A percentile compares a stretch with the other conserved stretches of the same genome.
These are phyloP conservation scores for Candida sithepensis DNA, from an alignment of 805 yeast genomes.

Conservation along the genomic window DNA sequence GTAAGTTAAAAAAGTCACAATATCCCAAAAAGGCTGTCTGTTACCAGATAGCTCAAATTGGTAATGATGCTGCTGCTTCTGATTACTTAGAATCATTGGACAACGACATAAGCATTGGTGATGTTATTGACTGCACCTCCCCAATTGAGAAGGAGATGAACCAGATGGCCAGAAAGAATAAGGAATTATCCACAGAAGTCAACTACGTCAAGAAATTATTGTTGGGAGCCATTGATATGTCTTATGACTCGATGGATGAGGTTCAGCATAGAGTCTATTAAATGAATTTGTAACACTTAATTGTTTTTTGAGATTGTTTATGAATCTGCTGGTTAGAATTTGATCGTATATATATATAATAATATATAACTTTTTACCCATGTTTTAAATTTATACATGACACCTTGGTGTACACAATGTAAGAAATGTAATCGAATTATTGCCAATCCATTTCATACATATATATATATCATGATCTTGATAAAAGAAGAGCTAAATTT, in stretches of 20 bases:
- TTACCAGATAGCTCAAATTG: slow-evolving; percentile 26
- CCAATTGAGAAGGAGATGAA: slow-evolving; percentile 22
- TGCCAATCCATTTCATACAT: no score
- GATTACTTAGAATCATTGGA: slow-evolving; percentile 22
- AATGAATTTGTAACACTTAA: not conserved
- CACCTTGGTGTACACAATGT: no score
- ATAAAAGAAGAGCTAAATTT: no score
- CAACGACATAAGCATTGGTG: slow-evolving; percentile 16
- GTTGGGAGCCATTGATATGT: slow-evolving; percentile 22
- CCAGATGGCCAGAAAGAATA: slow-evolving; percentile 18
- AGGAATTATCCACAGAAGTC: slow-evolving; percentile 23
- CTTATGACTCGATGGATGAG: slow-evolving; percentile 27
- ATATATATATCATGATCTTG: no score
- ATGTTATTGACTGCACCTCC: slow-evolving; percentile 26
- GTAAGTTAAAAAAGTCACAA: slow-evolving; percentile 6
- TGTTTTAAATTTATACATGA: no score
- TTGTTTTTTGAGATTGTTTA: not conserved
- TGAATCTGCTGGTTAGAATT: not conserved
- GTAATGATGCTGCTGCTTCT: slow-evolving; percentile 18
- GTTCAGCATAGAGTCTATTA: slow-evolving; percentile 14
- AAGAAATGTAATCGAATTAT: no score
- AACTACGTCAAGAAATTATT: slow-evolving; percentile 23
- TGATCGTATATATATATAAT: no score
- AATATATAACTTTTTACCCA: no score
- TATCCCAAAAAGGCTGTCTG: slow-evolving; percentile 16